Conservation (phyloP, 2,329 filamentous ascomycete genomes). For the Aureobasidium sp. region DNA sequence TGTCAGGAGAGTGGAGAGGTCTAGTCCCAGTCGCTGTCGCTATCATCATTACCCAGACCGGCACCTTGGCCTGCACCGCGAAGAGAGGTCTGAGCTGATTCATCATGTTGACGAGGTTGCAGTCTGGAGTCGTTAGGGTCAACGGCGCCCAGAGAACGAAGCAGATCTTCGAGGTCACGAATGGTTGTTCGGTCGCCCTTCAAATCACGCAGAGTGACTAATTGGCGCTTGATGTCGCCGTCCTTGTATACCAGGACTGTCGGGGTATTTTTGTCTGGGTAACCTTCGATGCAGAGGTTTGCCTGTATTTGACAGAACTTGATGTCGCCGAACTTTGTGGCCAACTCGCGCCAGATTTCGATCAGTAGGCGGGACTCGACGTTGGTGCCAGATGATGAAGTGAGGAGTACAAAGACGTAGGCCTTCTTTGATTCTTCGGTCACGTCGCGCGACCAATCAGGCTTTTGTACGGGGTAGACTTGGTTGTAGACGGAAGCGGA, state of each 20-base stretch:
- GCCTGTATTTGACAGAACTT: conserved; percentile 97
- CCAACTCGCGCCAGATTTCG: conserved; percentile 79
- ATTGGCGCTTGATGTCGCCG: conserved; percentile 82
- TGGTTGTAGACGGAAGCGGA: conserved; percentile 76
- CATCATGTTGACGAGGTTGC: conserved; percentile 53
- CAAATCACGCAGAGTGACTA: conserved; percentile 80
- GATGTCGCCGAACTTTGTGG: conserved; percentile 79
- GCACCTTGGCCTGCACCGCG: conserved; percentile 41
- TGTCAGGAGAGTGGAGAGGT: neutral
- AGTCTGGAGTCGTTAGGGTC: conserved; percentile 72
- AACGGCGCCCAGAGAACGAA: conserved; percentile 77
- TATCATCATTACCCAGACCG: conserved; percentile 33
- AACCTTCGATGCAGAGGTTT: conserved; percentile 90
- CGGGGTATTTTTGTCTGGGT: conserved; percentile 89
- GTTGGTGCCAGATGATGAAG: conserved; percentile 69
- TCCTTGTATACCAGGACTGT: conserved; percentile 90
- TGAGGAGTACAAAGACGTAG: conserved; percentile 70
- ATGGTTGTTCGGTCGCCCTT: conserved; percentile 65
- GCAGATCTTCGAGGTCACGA: conserved; percentile 69
- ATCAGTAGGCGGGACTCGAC: conserved; percentile 76
- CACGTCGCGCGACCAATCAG: conserved; percentile 84
- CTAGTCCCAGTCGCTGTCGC: conserved; percentile 59
- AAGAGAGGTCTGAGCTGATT: conserved; percentile 48
- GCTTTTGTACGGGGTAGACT: conserved; percentile 91
- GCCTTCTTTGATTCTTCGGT: conserved; percentile 76